These are phyloP conservation scores for Dendrobium catenatum DNA, from an alignment of 106 monocot species.

Conservation along the genomic window DNA sequence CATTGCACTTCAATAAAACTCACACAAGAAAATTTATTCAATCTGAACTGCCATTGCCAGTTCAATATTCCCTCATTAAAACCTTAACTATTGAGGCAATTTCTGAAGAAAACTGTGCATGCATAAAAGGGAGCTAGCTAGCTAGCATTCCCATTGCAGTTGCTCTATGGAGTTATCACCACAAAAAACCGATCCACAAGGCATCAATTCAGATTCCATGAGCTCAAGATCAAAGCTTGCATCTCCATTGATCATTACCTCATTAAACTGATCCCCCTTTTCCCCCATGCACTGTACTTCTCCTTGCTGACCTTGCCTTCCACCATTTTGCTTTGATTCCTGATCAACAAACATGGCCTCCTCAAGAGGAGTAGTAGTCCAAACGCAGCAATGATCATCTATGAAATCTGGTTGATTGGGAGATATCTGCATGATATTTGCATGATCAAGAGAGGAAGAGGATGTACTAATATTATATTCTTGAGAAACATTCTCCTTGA, in stretches of 20 bases:
- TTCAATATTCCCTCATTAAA: background rate
- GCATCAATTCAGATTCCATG: slow-evolving; percentile 58
- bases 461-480: background rate
- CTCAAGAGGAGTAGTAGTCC: slow-evolving; percentile 9
- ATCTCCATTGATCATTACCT: slow-evolving; percentile 25
- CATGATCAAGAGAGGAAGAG: background rate
- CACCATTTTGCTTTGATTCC: slow-evolving; percentile 7
- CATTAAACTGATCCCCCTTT: slow-evolving; percentile 18
- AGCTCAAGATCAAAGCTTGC: slow-evolving; percentile 57
- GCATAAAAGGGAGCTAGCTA: slow-evolving; percentile 11
- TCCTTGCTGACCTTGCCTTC: background rate
- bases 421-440: background rate
- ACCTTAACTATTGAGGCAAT: background rate
- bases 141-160: slow-evolving; percentile 76
- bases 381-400: slow-evolving; percentile 34
- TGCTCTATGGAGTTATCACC: slow-evolving; percentile 54
- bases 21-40: background rate
- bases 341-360: slow-evolving; percentile 3
- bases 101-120: background rate
- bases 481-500: slow-evolving; percentile 30
- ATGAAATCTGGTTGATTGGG: slow-evolving; percentile 18
- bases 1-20: background rate
- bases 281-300: background rate
- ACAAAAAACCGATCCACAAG: slow-evolving; percentile 37
- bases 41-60: background rate